These are phyloP conservation scores for Zoysia japonica DNA, from an alignment of 176 grass and related monocot genomes.

Conservation along the genomic window DNA sequence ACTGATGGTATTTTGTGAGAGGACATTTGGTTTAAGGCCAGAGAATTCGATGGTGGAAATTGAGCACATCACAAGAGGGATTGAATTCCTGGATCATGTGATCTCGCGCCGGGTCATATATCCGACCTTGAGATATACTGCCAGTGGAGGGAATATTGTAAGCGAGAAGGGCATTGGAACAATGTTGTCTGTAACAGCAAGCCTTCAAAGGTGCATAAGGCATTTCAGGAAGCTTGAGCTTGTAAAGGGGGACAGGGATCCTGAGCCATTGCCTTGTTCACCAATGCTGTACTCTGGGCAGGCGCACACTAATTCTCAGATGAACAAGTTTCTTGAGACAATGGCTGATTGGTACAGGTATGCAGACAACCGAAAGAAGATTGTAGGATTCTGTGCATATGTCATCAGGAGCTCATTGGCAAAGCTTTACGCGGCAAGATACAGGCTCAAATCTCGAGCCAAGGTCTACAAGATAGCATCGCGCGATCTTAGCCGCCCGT, in stretches of 20 bases:
- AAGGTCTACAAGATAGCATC: constrained; percentile 96
- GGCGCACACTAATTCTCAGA: constrained; percentile 94
- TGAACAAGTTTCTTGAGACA: constrained; percentile 99
- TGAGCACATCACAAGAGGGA: constrained; percentile 91
- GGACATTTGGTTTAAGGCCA: constrained; percentile 69
- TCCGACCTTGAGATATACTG: constrained; percentile 79
- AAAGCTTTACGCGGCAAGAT: constrained; percentile 88
- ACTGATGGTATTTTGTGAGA: constrained; percentile 81
- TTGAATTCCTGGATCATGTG: constrained; percentile 95
- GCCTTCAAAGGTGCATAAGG: constrained; percentile 74
- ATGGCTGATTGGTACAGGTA: constrained; percentile 96
- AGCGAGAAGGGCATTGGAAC: constrained; percentile 90
- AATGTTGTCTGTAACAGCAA: constrained; percentile 80
- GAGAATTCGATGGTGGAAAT: constrained; percentile 83
- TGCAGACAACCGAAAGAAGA: constrained; percentile 91
- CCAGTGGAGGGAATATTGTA: constrained; percentile 70
- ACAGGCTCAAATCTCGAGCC: constrained; percentile 92
- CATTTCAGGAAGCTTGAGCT: constrained; percentile 94
- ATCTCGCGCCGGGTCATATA: constrained; percentile 82
- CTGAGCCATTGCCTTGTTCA: constrained; percentile 73
- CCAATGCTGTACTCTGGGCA: constrained; percentile 91
- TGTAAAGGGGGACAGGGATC: constrained; percentile 87
- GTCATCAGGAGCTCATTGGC: constrained; percentile 84
- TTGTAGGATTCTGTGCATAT: constrained; percentile 93
- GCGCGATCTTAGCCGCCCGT: constrained; percentile 79